phyloP scores from a whole-genome alignment of 768 basidiomycete genomes.

The Rhodotorula diobovata region DNA sequence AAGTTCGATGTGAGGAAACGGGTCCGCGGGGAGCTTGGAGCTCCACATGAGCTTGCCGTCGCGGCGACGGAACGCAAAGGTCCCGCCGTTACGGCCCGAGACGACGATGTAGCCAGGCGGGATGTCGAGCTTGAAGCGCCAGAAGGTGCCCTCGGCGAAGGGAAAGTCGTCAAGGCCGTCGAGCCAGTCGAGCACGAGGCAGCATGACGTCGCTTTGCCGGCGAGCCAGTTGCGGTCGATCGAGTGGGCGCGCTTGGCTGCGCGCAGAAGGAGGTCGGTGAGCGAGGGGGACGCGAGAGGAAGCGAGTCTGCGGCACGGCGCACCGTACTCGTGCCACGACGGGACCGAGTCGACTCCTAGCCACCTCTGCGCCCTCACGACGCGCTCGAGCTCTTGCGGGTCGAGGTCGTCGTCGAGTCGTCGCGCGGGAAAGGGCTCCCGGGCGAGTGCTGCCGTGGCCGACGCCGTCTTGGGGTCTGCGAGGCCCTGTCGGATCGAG shows the following conservation, averaged over 20 bases:
- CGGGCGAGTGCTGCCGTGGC: background rate
- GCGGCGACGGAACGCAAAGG: background rate
- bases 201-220: background rate
- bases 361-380: background rate
- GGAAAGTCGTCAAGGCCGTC: too few relatives aligned
- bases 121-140: conserved; percentile 28
- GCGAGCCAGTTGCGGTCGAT: conserved; percentile 14
- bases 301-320: background rate
- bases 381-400: background rate
- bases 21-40: accelerated
- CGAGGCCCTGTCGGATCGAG: conserved; percentile 2
- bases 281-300: background rate
- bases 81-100: background rate
- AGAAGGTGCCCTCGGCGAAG: background rate
- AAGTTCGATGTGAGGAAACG: conserved; percentile 7
- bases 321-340: conserved; percentile 6
- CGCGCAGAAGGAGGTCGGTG: too few relatives aligned
- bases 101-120: background rate
- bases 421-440: background rate
- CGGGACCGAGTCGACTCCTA: background rate
- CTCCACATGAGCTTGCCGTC: conserved; percentile 4
- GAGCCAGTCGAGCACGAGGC: background rate
- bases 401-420: background rate
- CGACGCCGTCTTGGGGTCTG: conserved; percentile 1
- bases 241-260: background rate